A percentile compares a stretch with the other conserved stretches of the same genome.
Evolutionary conservation across 768 basidiomycete genomes (phyloP).

Genomic region (Trichaptum fuscoviolaceum): DNA sequence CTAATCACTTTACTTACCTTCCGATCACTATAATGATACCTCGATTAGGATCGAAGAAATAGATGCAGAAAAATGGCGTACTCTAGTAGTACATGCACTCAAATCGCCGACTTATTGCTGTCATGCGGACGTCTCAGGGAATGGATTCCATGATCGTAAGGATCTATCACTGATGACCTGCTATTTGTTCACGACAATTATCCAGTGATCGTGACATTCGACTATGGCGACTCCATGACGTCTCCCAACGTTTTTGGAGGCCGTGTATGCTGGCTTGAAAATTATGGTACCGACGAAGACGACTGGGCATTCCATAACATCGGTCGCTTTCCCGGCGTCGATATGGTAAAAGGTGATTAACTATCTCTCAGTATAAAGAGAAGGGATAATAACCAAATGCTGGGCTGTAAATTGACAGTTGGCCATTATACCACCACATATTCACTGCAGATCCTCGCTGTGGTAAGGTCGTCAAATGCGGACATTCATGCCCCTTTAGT

Average conservation of each 20-base stretch:
- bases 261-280: slow-evolving; percentile 1
- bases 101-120: background rate
- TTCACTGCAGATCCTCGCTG: background rate
- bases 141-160: slow-evolving; percentile 4
- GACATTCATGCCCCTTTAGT: background rate
- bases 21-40: too few species aligned
- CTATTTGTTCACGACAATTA: background rate
- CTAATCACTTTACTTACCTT: background rate
- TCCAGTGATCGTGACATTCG: background rate
- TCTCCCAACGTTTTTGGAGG: background rate
- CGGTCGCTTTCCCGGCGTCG: background rate
- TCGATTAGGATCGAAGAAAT: background rate
- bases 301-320: slow-evolving; percentile 1
- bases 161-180: background rate
- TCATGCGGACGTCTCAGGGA: background rate
- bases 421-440: slow-evolving; percentile 3
- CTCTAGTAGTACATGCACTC: background rate
- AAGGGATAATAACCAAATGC: background rate
- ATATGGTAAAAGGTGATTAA: background rate
- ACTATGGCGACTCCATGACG: background rate
- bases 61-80: background rate
- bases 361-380: background rate
- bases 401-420: background rate
- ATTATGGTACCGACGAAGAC: background rate
- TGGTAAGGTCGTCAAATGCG: background rate